Evolutionary conservation across 495 filamentous ascomycete species (phyloP).

Genomic region (Opeltia flavorubescens): DNA sequence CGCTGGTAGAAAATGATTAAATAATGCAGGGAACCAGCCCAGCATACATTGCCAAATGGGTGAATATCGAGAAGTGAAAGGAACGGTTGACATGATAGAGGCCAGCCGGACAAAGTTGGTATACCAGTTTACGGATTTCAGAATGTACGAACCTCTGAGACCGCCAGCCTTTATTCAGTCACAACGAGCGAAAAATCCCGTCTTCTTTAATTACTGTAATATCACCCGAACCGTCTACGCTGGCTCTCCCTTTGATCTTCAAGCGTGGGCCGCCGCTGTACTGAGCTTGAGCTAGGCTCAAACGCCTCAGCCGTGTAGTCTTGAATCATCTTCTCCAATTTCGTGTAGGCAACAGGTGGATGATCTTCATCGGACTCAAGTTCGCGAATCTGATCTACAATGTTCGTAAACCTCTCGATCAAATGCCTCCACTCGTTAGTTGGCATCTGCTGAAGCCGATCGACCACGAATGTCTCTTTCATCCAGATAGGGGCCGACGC

Average conservation of each 20-base stretch:
- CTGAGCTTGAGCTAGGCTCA: slow-evolving; percentile 4
- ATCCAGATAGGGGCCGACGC: slow-evolving; percentile 12
- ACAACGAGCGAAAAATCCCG: slow-evolving; percentile 7
- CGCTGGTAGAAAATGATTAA: too few species aligned
- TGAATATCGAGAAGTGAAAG: too few species aligned
- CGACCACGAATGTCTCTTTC: slow-evolving; percentile 28
- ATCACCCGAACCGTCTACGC: slow-evolving; percentile 9
- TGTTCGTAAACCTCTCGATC: slow-evolving; percentile 18
- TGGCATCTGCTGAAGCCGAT: slow-evolving; percentile 26
- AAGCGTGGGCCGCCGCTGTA: slow-evolving; percentile 5
- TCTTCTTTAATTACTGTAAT: slow-evolving; percentile 10
- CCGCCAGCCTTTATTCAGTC: slow-evolving; percentile 4
- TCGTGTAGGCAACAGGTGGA: not conserved
- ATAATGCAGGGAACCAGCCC: not conserved
- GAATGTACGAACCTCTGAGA: too few species aligned
- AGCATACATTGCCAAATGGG: not conserved
- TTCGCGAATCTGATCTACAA: slow-evolving; percentile 25
- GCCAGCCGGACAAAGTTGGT: too few species aligned
- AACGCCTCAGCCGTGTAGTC: slow-evolving; percentile 2
- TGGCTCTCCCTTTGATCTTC: slow-evolving; percentile 8
- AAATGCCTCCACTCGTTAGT: slow-evolving; percentile 18
- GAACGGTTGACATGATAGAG: too few species aligned
- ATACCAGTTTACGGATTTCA: too few species aligned
- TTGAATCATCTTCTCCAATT: slow-evolving; percentile 8
- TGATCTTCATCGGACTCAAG: slow-evolving; percentile 28